phyloP scores from a whole-genome alignment of 2,329 filamentous ascomycete genomes.

The Pseudopyrenochaeta lycopersici region DNA sequence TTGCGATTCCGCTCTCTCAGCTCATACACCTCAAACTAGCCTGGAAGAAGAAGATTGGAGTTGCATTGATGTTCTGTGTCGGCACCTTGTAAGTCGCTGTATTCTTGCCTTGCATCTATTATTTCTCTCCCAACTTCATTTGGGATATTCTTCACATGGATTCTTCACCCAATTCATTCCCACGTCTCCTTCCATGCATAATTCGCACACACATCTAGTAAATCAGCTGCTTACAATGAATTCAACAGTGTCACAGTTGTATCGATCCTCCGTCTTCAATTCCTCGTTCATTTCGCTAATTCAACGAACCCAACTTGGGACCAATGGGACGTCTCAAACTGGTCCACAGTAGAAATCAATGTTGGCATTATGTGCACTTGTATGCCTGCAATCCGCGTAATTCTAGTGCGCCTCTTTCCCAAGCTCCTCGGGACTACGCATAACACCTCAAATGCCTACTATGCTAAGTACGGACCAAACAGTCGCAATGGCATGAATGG shows the following conservation, averaged over 20 bases:
- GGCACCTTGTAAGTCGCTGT: slow-evolving; percentile 39
- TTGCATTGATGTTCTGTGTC: slow-evolving; percentile 49
- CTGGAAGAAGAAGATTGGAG: slow-evolving; percentile 47
- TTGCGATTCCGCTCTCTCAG: slow-evolving; percentile 45
- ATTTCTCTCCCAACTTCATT: too few relatives aligned
- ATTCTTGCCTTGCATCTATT: too few relatives aligned
- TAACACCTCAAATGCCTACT: slow-evolving; percentile 9
- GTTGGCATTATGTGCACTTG: slow-evolving; percentile 57
- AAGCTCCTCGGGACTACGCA: slow-evolving; percentile 46
- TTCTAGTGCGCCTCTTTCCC: slow-evolving; percentile 51
- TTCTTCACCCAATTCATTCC: too few relatives aligned
- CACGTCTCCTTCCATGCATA: too few relatives aligned
- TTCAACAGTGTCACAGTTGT: slow-evolving; percentile 49
- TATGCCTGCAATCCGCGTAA: slow-evolving; percentile 52
- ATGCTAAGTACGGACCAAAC: slow-evolving; percentile 8
- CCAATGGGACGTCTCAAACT: slow-evolving; percentile 50
- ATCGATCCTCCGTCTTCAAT: slow-evolving; percentile 55
- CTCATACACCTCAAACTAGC: slow-evolving; percentile 42
- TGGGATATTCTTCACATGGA: too few relatives aligned
- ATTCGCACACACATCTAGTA: too few relatives aligned
- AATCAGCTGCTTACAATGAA: too few relatives aligned
- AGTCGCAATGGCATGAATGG: slow-evolving; percentile 24
- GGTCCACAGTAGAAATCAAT: slow-evolving; percentile 56
- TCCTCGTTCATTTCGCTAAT: slow-evolving; percentile 53
- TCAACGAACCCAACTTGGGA: slow-evolving; percentile 54